Evolutionary conservation across 257 asterid species (phyloP).

Genomic region (Rauvolfia tetraphylla): DNA sequence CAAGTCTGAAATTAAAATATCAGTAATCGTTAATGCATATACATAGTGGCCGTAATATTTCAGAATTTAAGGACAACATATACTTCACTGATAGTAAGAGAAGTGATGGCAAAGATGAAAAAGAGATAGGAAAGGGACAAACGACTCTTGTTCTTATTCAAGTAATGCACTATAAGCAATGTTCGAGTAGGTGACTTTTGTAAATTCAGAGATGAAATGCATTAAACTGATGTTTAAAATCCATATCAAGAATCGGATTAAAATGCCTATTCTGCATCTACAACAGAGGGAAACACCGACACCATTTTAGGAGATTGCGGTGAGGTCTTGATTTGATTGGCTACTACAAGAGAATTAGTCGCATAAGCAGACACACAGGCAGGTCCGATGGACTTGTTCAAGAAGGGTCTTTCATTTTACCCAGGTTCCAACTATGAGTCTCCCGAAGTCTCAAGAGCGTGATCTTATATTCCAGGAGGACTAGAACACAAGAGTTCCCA

Average conservation of each 20-base stretch:
- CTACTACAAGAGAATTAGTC: too few species aligned
- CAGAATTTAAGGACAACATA: neutral
- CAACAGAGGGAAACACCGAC: neutral
- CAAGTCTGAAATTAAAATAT: slow-evolving; percentile 22
- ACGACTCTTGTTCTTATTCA: neutral
- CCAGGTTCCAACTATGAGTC: neutral
- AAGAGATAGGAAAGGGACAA: neutral
- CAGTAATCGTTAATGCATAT: neutral
- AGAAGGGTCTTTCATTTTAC: neutral
- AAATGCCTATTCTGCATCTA: too few species aligned
- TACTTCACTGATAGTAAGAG: neutral
- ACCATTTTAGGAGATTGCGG: neutral
- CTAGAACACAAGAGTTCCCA: too few species aligned
- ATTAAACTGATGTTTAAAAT: neutral
- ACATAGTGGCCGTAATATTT: neutral
- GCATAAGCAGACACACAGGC: neutral
- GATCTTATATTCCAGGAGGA: neutral
- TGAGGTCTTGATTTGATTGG: neutral
- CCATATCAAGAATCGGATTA: neutral
- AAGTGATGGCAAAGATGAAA: neutral
- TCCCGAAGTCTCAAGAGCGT: neutral
- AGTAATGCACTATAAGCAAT: neutral
- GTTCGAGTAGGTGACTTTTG: neutral
- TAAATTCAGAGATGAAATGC: neutral
- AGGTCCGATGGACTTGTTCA: too few species aligned